These are phyloP conservation scores for Emericellopsis terricola DNA, from an alignment of 495 filamentous ascomycete species.

Conservation along the genomic window DNA sequence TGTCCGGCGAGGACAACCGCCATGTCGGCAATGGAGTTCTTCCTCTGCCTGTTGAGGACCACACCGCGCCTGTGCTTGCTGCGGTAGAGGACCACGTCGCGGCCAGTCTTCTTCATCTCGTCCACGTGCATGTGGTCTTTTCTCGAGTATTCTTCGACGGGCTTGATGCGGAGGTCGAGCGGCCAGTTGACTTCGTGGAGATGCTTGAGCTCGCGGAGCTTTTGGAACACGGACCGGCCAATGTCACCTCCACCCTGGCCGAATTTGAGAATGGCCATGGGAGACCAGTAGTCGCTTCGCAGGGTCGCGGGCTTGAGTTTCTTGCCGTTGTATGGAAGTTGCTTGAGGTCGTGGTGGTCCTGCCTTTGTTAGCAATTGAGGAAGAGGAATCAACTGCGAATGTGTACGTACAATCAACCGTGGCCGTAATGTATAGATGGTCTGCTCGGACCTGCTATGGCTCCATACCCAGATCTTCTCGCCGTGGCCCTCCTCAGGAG, in stretches of 20 bases:
- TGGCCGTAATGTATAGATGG: constrained; percentile 61
- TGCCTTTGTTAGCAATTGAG: constrained; percentile 9
- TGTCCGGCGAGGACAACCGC: constrained; percentile 49
- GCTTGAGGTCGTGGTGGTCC: constrained; percentile 49
- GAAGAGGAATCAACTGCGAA: not conserved
- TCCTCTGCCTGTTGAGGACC: constrained; percentile 69
- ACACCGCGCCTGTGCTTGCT: constrained; percentile 34
- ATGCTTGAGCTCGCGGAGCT: constrained; percentile 64
- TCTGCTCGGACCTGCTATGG: constrained; percentile 64
- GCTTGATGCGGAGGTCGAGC: constrained; percentile 31
- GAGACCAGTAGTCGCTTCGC: constrained; percentile 85
- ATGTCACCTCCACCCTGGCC: constrained; percentile 30
- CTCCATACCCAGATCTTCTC: constrained; percentile 65
- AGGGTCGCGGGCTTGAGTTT: constrained; percentile 62
- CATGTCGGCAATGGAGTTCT: constrained; percentile 75
- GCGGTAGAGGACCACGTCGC: not conserved
- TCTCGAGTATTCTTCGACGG: constrained; percentile 23
- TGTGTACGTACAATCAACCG: constrained; percentile 41
- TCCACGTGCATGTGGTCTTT: constrained; percentile 1
- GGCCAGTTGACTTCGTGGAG: constrained; percentile 50
- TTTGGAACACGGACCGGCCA: constrained; percentile 58
- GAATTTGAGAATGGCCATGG: constrained; percentile 61
- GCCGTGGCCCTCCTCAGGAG: constrained; percentile 36
- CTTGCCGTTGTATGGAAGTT: constrained; percentile 80
- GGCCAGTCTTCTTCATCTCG: constrained; percentile 18